phyloP scores from a whole-genome alignment of 2,329 filamentous ascomycete species.

The Neofusicoccum parvum region DNA sequence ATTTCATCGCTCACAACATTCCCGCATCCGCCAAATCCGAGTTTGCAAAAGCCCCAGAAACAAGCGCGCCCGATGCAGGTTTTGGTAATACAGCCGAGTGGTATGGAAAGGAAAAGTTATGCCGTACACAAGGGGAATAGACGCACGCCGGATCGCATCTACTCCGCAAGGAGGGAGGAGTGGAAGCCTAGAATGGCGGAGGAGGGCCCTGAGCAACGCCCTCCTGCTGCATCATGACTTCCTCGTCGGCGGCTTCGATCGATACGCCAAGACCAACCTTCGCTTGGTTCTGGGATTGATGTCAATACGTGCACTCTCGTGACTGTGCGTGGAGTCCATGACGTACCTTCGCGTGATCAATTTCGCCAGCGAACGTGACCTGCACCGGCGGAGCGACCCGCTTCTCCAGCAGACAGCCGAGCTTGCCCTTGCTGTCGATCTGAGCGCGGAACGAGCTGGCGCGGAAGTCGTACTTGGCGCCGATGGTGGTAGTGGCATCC shows the following conservation, averaged over 20 bases:
- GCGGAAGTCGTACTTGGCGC: slow-evolving; percentile 97
- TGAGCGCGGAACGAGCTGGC: slow-evolving; percentile 95
- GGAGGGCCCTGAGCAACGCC: slow-evolving; percentile 33
- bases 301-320: neutral
- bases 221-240: slow-evolving; percentile 46
- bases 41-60: neutral
- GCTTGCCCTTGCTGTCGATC: slow-evolving; percentile 91
- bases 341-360: slow-evolving; percentile 92
- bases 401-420: slow-evolving; percentile 93
- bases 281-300: slow-evolving; percentile 72
- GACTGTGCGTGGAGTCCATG: neutral
- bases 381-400: slow-evolving; percentile 88
- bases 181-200: slow-evolving; percentile 42
- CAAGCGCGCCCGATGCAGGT: slow-evolving; percentile 20
- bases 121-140: slow-evolving; percentile 8
- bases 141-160: neutral
- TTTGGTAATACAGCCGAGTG: slow-evolving; percentile 19
- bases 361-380: slow-evolving; percentile 93
- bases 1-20: slow-evolving; percentile 19
- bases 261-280: slow-evolving; percentile 95
- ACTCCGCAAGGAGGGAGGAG: neutral
- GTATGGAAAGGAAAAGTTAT: slow-evolving; percentile 15
- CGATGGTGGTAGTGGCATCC: slow-evolving; percentile 88
- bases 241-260: slow-evolving; percentile 45
- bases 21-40: slow-evolving; percentile 14